Base-by-base conservation (phyloP, 208 protist genomes). In the Plasmodiophora brassicae region DNA sequence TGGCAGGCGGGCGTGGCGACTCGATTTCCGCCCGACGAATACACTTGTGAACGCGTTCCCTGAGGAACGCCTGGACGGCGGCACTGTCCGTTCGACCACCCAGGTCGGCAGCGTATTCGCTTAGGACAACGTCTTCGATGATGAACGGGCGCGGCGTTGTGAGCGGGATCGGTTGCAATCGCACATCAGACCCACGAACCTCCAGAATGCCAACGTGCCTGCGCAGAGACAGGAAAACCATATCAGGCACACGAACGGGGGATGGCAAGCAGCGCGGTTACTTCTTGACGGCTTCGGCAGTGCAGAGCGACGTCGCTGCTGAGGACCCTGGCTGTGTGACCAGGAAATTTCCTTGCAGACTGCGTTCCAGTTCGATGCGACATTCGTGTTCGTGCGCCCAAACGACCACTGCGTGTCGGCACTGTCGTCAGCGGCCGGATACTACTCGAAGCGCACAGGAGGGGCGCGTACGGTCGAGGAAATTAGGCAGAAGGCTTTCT, bases 321-420 rank as follows among this genome's bases (percentile, higher is more conserved):
- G 95, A 96, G 46, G 96, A 98, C 39, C 98, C 98, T 0, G 98
- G 98, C 93, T 99, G 98, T 22, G 96, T 92, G 0, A 99, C 94
- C 38, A 96, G 95, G 90, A 97, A 98, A 1, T 8, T n/a, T 44
- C 85, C 54, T 1, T 60, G 14, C 28, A 46, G 5, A 60, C 25
- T 84, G 1, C 20, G 35, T 60, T 93, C 89, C 54, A 96, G 96
- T 38, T 94, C 92, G 91, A 99, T 97, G 41, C 94, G 91, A 85
- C 97, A 98, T 90, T 99, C 97, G 89, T 99, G 98, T 92, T 99
- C 98, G 90, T 99, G 98, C 20, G 97, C 98, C 98, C 98, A 99
- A 78, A 99, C 92, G 8, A 99, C 97, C 28, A 99, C n/a, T n/a
- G n/a, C n/a, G n/a, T n/a, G n/a, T n/a, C n/a, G n/a, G n/a, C n/a